Evolutionary conservation across 164 flowering plant genomes (phyloP), one percentile per base, ranked within the genome.

Genomic region (Nymphaea thermarum): DNA sequence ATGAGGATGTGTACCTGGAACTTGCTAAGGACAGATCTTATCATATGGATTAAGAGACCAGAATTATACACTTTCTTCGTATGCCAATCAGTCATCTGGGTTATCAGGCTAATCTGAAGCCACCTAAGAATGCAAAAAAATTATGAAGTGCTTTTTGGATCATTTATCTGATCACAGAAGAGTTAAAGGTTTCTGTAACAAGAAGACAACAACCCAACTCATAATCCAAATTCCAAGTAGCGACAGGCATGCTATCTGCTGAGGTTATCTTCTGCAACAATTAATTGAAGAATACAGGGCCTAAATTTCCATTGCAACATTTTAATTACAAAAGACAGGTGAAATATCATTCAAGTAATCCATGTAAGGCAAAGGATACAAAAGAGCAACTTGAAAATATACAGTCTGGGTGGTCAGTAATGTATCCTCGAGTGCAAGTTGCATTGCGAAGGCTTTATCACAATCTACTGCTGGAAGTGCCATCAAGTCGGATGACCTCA

Each of bases 391-490:
- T 85, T 95, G 99, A 80, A 95, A 95, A 75, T 86, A 92, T 59
- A 95, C 93, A 2, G 87, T 85, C 76, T 77, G 91, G 44, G 89
- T 85, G 15, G 92, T 88, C 73, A 95, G 69, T 63, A 95, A 77
- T 18, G 98, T 85, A 66, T 95, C 99, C 74, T 95, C 99, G 68
- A 90, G 89, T 72, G 88, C 77, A 66, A 95, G 79, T 75, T 90
- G 97, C 87, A 86, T 82, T 18, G 94, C 96, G 79, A 81, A 92
- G 72, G 99, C 99, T 77, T 92, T 92, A 82, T 95, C 99, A 87
- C 97, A 88, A 81, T 95, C 99, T 12, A 95, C 98, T 71, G 98
- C 96, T 53, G 99, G 99, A 77, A 95, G 96, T 3, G 98, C 94
- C 66, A 95, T 68, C 65, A 92, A 71, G 81, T 92, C 98, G 36